Evolutionary conservation across 257 asterid species (phyloP).

Genomic region (Solanum medicagineum): DNA sequence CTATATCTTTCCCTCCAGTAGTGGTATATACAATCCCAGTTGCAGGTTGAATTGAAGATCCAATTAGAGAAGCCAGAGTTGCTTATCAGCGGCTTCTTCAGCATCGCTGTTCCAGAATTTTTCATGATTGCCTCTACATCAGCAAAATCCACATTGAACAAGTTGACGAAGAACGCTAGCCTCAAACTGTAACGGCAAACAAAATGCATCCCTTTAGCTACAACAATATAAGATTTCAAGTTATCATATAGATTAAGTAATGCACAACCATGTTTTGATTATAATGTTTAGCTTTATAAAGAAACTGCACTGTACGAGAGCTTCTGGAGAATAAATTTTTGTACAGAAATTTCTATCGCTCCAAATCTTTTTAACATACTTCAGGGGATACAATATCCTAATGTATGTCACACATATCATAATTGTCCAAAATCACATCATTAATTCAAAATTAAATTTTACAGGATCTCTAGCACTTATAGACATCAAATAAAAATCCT

Average conservation of each 20-base stretch:
- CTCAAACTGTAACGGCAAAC: neutral
- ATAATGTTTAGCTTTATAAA: neutral
- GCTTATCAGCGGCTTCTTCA: constrained; percentile 98
- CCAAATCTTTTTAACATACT: too few species aligned
- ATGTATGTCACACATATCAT: too few species aligned
- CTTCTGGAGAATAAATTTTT: neutral
- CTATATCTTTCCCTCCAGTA: constrained; percentile 95
- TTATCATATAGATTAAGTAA: neutral
- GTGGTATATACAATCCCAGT: constrained; percentile 92
- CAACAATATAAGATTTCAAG: neutral
- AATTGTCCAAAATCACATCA: too few species aligned
- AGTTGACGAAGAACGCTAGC: neutral
- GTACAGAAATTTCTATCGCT: neutral
- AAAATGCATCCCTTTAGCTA: neutral
- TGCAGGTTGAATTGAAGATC: constrained; percentile 93
- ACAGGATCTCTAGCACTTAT: too few species aligned
- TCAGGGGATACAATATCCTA: too few species aligned
- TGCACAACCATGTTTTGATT: neutral
- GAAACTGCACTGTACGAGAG: neutral
- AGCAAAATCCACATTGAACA: constrained; percentile 72
- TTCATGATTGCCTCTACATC: constrained; percentile 99
- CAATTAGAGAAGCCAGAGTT: constrained; percentile 85
- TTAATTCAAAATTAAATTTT: too few species aligned
- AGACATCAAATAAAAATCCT: too few species aligned
- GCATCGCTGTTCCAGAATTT: constrained; percentile 97